Percentiles rank a stretch among this genome's conserved stretches.
phyloP scores from a whole-genome alignment of 1,284 basidiomycete species.

The Sporisorium sorghi region DNA sequence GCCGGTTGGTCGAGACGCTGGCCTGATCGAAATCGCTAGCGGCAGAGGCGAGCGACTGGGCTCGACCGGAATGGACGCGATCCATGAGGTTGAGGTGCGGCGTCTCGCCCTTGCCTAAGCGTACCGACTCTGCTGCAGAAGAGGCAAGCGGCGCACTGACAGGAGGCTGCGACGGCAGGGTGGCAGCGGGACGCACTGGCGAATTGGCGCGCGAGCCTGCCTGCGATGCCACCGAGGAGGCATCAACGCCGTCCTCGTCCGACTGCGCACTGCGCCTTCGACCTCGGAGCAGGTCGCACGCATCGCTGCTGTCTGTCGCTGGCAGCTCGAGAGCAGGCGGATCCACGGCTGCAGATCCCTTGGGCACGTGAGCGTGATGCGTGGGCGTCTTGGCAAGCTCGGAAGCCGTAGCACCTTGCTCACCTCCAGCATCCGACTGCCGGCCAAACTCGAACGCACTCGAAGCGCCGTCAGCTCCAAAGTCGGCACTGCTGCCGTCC shows the following conservation, averaged over 20 bases:
- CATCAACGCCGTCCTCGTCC: slow-evolving; percentile 54
- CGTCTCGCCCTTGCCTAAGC: slow-evolving; percentile 18
- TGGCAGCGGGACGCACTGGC: slow-evolving; percentile 34
- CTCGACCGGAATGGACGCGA: slow-evolving; percentile 33
- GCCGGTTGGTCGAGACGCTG: slow-evolving; percentile 45
- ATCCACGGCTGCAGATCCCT: slow-evolving; percentile 36
- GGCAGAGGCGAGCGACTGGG: slow-evolving; percentile 37
- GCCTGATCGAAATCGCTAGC: slow-evolving; percentile 41
- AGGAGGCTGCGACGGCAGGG: slow-evolving; percentile 14
- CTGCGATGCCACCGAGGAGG: slow-evolving; percentile 64
- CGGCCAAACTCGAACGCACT: slow-evolving; percentile 25
- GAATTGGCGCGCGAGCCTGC: slow-evolving; percentile 64
- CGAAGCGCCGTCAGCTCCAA: slow-evolving; percentile 27
- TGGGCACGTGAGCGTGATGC: slow-evolving; percentile 47
- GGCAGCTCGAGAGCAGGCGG: slow-evolving; percentile 54
- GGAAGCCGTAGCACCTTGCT: slow-evolving; percentile 30
- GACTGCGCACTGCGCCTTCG: slow-evolving; percentile 34
- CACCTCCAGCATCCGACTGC: slow-evolving; percentile 26
- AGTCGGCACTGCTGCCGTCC: slow-evolving; percentile 38
- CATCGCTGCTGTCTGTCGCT: slow-evolving; percentile 17
- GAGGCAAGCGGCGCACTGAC: slow-evolving; percentile 17
- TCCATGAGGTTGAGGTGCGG: slow-evolving; percentile 48
- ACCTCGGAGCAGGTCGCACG: slow-evolving; percentile 26
- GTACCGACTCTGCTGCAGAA: slow-evolving; percentile 30
- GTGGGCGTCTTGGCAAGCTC: slow-evolving; percentile 60